These are phyloP conservation scores for Cairneyella variabilis DNA, from an alignment of 495 filamentous ascomycete species.

Conservation along the genomic window DNA sequence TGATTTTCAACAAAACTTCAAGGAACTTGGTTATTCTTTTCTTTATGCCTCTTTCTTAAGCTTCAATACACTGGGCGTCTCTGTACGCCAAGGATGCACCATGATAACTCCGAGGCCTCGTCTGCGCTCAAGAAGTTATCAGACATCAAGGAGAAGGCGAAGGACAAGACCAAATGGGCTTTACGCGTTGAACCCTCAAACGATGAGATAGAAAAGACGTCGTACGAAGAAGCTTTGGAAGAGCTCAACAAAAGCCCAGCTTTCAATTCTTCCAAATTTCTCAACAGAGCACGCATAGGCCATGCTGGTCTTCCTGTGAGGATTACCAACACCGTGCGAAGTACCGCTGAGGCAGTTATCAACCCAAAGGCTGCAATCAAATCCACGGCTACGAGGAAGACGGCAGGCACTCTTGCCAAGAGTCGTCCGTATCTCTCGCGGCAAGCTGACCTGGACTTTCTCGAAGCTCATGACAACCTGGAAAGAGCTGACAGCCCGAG, in stretches of 20 bases:
- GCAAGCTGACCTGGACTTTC: constrained; percentile 34
- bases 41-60: background rate
- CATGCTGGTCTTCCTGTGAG: background rate
- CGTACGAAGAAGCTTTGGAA: background rate
- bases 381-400: constrained; percentile 28
- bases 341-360: constrained; percentile 19
- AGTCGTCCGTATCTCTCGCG: constrained; percentile 32
- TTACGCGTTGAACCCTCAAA: background rate
- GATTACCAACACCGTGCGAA: constrained; percentile 6
- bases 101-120: no score
- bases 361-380: constrained; percentile 34
- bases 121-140: background rate
- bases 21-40: no score
- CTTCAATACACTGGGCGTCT: background rate
- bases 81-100: background rate
- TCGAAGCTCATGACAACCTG: constrained; percentile 35
- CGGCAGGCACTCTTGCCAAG: constrained; percentile 31
- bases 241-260: constrained; percentile 15
- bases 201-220: background rate
- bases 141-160: background rate
- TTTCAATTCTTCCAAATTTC: constrained; percentile 17
- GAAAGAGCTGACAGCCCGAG: constrained; percentile 5
- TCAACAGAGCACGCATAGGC: constrained; percentile 7
- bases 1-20: no score
- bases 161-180: constrained; percentile 1